Evolutionary conservation across 1,139 yeast species (phyloP).

Genomic region (Saccharomyces pastorianus): DNA sequence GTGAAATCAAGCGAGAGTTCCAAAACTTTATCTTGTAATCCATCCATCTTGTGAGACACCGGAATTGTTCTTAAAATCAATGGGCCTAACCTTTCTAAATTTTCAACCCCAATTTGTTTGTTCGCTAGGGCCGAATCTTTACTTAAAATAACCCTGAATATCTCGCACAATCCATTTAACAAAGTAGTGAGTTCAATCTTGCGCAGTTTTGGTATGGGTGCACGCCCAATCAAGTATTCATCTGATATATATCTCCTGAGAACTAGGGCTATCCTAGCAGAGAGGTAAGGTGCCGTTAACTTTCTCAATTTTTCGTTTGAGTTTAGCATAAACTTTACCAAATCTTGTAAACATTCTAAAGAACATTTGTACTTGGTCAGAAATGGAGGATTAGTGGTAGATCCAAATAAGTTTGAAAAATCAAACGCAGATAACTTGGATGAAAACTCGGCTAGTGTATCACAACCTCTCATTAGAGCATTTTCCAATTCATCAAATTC

Average conservation of each 20-base stretch:
- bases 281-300: conserved; percentile 35
- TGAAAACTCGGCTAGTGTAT: conserved; percentile 30
- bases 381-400: conserved; percentile 37
- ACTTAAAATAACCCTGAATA: conserved; percentile 20
- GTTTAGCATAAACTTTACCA: conserved; percentile 32
- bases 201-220: conserved; percentile 49
- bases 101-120: conserved; percentile 4
- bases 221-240: conserved; percentile 40
- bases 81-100: conserved; percentile 31
- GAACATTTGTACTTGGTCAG: conserved; percentile 38
- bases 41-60: conserved; percentile 29
- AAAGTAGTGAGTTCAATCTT: conserved; percentile 39
- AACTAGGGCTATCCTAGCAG: conserved; percentile 44
- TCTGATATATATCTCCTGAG: conserved; percentile 47
- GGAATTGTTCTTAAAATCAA: conserved; percentile 35
- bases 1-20: conserved; percentile 25
- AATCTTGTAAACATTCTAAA: conserved; percentile 41
- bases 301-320: conserved; percentile 12
- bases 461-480: conserved; percentile 28
- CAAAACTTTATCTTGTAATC: conserved; percentile 26
- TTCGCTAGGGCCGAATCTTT: background rate
- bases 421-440: conserved; percentile 29
- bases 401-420: conserved; percentile 39
- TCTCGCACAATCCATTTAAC: conserved; percentile 30
- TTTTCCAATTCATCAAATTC: conserved; percentile 41